These are phyloP conservation scores for Raphanus raphanistrum DNA, from an alignment of 345 rosid species.

Conservation along the genomic window DNA sequence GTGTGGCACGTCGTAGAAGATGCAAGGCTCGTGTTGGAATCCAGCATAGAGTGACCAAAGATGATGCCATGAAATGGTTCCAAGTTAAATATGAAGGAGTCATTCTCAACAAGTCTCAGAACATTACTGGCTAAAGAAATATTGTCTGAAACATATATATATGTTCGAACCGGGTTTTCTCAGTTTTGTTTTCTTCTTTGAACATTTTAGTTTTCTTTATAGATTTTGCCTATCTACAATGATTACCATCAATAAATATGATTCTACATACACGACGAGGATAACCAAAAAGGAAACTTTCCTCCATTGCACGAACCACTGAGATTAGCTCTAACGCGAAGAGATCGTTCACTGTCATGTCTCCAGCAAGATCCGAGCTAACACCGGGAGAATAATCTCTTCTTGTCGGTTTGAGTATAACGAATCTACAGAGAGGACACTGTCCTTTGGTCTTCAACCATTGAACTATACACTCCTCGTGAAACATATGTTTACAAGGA, in stretches of 20 bases:
- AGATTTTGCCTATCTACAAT: slow-evolving; percentile 16
- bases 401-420: slow-evolving; percentile 38
- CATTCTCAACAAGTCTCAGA: slow-evolving; percentile 58
- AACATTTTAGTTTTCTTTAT: slow-evolving; percentile 10
- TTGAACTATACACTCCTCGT: slow-evolving; percentile 74
- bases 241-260: not conserved
- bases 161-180: not conserved
- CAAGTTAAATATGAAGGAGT: slow-evolving; percentile 65
- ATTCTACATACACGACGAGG: slow-evolving; percentile 17
- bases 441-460: slow-evolving; percentile 67
- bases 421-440: slow-evolving; percentile 74
- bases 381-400: not conserved
- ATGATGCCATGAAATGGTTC: slow-evolving; percentile 69
- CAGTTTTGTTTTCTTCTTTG: slow-evolving; percentile 24
- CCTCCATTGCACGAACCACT: slow-evolving; percentile 51
- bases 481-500: slow-evolving; percentile 88
- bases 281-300: slow-evolving; percentile 32
- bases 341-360: slow-evolving; percentile 31
- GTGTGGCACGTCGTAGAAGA: slow-evolving; percentile 57
- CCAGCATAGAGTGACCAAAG: slow-evolving; percentile 57
- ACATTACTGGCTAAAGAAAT: slow-evolving; percentile 27
- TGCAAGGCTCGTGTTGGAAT: slow-evolving; percentile 66
- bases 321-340: slow-evolving; percentile 40
- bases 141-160: not conserved
- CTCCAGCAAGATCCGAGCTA: not conserved